phyloP scores from a whole-genome alignment of 176 grass and related monocot genomes.

The Ananas comosus region DNA sequence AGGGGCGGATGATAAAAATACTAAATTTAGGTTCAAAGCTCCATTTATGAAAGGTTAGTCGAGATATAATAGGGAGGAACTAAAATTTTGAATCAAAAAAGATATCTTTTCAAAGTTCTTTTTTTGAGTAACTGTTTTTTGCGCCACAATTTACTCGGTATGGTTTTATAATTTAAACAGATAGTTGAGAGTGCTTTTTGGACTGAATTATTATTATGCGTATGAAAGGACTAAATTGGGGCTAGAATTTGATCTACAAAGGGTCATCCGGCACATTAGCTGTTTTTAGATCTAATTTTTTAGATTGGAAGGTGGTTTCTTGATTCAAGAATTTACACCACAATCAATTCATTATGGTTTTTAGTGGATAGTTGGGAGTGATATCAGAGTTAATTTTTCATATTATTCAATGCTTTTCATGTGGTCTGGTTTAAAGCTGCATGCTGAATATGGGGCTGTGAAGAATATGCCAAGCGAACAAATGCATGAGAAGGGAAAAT shows the following conservation, averaged over 20 bases:
- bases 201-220: background rate
- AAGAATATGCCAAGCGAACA: slow-evolving; percentile 49
- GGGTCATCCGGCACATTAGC: no score
- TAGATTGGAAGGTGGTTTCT: slow-evolving; percentile 11
- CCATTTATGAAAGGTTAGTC: no score
- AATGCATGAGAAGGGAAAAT: slow-evolving; percentile 6
- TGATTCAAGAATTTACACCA: background rate
- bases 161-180: no score
- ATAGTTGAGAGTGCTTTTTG: background rate
- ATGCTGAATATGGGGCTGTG: slow-evolving; percentile 59
- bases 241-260: no score
- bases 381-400: background rate
- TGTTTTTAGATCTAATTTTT: no score
- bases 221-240: background rate
- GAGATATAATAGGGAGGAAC: background rate
- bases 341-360: no score
- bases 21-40: no score
- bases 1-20: no score
- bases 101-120: background rate
- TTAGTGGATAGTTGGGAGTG: no score
- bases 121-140: background rate
- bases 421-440: slow-evolving; percentile 24
- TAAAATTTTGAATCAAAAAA: background rate
- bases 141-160: background rate
- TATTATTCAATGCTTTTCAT: background rate